These are phyloP conservation scores for Torulaspora franciscae DNA, from an alignment of 805 yeast species.

Conservation along the genomic window DNA sequence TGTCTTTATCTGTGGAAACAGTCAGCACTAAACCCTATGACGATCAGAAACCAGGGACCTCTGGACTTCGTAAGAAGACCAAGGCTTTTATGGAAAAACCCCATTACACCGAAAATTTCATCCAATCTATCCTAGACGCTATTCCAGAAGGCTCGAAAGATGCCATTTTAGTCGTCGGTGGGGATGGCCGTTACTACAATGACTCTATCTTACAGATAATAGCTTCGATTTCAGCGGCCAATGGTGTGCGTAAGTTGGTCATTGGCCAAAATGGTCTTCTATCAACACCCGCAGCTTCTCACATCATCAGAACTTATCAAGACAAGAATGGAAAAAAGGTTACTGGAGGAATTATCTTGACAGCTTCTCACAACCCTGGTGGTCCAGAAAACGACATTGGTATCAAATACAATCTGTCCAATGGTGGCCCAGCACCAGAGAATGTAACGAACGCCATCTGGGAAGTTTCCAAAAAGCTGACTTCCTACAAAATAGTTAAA, in stretches of 20 bases:
- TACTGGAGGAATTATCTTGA: slow-evolving; percentile 93
- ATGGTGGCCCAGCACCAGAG: slow-evolving; percentile 99
- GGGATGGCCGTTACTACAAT: slow-evolving; percentile 94
- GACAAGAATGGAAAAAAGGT: slow-evolving; percentile 39
- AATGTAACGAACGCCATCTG: slow-evolving; percentile 83
- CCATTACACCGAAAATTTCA: slow-evolving; percentile 87
- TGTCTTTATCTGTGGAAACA: slow-evolving; percentile 27
- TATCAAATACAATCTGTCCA: slow-evolving; percentile 87
- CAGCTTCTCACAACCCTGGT: slow-evolving; percentile 98
- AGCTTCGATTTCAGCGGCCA: slow-evolving; percentile 81
- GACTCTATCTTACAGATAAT: slow-evolving; percentile 75
- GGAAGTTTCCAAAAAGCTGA: slow-evolving; percentile 57
- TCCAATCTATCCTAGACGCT: slow-evolving; percentile 77
- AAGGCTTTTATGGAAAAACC: slow-evolving; percentile 65
- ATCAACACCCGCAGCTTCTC: slow-evolving; percentile 96
- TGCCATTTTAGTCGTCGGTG: slow-evolving; percentile 85
- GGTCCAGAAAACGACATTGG: slow-evolving; percentile 91
- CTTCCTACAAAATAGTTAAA: slow-evolving; percentile 52
- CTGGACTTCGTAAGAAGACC: slow-evolving; percentile 92
- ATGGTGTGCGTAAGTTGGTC: slow-evolving; percentile 79
- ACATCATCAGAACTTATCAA: slow-evolving; percentile 66
- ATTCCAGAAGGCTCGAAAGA: slow-evolving; percentile 83
- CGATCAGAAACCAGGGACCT: slow-evolving; percentile 97
- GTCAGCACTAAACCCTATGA: slow-evolving; percentile 68
- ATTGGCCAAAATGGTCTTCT: slow-evolving; percentile 84